Conservation (phyloP, 1,284 basidiomycete genomes). For the Ustilago trichophora region DNA sequence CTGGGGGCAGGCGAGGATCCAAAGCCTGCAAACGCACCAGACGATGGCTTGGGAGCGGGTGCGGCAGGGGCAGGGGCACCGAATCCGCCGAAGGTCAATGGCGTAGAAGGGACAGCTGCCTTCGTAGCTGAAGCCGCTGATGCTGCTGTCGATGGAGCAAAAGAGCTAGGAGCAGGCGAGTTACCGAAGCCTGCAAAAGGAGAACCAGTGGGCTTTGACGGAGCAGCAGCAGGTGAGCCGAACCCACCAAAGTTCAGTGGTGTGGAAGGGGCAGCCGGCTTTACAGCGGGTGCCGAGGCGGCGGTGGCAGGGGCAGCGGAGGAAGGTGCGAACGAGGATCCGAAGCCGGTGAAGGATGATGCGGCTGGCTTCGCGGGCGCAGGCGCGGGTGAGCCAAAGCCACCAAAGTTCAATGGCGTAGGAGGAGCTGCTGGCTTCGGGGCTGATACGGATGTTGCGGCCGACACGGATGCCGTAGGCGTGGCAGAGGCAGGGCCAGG, state of each 20-base stretch:
- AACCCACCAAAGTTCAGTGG: conserved; percentile 5
- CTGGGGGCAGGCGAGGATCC: background rate
- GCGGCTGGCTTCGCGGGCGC: background rate
- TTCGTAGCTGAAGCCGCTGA: conserved; percentile 1
- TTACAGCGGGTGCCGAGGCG: background rate
- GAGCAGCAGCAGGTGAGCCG: conserved; percentile 2
- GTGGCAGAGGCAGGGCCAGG: conserved; percentile 5
- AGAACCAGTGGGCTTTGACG: conserved; percentile 7
- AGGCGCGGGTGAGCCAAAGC: conserved; percentile 7
- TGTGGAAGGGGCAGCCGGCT: background rate
- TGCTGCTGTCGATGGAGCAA: background rate
- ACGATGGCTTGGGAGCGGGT: conserved; percentile 6
- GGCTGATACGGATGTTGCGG: background rate
- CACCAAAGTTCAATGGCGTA: background rate
- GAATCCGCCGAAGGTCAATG: conserved; percentile 10
- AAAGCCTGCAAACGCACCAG: conserved; percentile 4
- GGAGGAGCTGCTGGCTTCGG: background rate
- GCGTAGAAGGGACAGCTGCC: conserved; percentile 6
- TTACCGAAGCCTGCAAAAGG: conserved; percentile 12
- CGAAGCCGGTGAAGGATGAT: conserved; percentile 1
- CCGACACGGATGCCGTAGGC: background rate
- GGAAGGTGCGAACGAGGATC: background rate
- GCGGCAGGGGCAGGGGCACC: conserved; percentile 2
- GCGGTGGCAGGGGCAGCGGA: background rate
- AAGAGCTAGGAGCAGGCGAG: background rate